Percentiles rank a stretch among this genome's conserved stretches.
Conservation (phyloP, 2,329 filamentous ascomycete species). For the Bimuria novae-zelandiae region DNA sequence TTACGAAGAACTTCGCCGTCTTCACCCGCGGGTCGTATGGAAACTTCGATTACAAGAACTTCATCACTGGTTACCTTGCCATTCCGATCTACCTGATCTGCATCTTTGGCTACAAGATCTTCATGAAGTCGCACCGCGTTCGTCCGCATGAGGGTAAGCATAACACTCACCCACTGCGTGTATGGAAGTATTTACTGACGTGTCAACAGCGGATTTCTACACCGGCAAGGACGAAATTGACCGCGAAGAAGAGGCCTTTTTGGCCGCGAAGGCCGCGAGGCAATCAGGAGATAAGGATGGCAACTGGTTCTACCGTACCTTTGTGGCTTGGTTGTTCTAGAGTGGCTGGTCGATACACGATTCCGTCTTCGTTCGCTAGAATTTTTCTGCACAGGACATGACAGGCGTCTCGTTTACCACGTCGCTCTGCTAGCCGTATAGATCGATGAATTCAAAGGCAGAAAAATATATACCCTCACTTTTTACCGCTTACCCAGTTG, state of each 20-base stretch:
- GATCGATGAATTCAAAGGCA: neutral
- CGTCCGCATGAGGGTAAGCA: slow-evolving; percentile 28
- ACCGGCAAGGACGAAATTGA: slow-evolving; percentile 75
- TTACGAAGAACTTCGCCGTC: slow-evolving; percentile 73
- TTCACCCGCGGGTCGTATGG: slow-evolving; percentile 62
- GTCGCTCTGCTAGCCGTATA: too few relatives aligned
- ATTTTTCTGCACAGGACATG: too few relatives aligned
- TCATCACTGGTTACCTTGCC: slow-evolving; percentile 76
- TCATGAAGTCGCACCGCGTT: slow-evolving; percentile 45
- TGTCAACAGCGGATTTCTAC: slow-evolving; percentile 64
- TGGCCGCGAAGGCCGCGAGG: slow-evolving; percentile 58
- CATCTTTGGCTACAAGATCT: slow-evolving; percentile 61
- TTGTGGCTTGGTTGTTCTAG: slow-evolving; percentile 66
- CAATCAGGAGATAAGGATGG: slow-evolving; percentile 41
- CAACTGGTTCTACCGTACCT: slow-evolving; percentile 62
- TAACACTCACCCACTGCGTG: slow-evolving; percentile 27
- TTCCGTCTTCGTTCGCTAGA: too few relatives aligned
- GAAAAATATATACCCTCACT: neutral
- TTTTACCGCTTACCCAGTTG: neutral
- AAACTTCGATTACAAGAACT: slow-evolving; percentile 73
- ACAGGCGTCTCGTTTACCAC: too few relatives aligned
- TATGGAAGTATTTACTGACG: slow-evolving; percentile 50
- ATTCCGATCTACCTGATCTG: slow-evolving; percentile 73
- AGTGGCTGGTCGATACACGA: neutral
- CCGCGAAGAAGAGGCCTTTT: slow-evolving; percentile 71